A percentile compares a stretch with the other conserved stretches of the same genome.
These are phyloP conservation scores for Monascus purpureus DNA, from an alignment of 495 filamentous ascomycete genomes.

Conservation along the genomic window DNA sequence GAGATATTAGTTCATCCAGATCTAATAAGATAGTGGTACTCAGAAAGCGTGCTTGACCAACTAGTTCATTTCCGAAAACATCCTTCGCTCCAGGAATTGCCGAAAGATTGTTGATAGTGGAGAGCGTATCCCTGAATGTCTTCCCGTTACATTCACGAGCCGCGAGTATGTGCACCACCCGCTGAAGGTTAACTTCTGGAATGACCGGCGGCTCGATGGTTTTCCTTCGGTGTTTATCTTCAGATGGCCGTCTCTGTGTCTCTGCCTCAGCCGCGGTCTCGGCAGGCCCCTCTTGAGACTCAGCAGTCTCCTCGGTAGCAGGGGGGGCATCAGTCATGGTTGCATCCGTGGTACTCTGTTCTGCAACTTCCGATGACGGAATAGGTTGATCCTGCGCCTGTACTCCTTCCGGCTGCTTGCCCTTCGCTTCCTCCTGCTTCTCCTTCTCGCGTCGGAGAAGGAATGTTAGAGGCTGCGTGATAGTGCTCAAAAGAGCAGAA, in stretches of 20 bases:
- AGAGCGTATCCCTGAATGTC: constrained; percentile 91
- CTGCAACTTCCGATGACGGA: constrained; percentile 11
- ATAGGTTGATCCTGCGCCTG: constrained; percentile 7
- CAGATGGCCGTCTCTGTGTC: constrained; percentile 24
- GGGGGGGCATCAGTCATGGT: constrained; percentile 29
- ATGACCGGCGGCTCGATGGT: constrained; percentile 72
- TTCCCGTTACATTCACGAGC: constrained; percentile 92
- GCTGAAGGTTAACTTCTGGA: constrained; percentile 74
- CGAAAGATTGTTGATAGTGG: constrained; percentile 95
- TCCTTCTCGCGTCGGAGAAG: constrained; percentile 78
- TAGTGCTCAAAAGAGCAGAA: constrained; percentile 69
- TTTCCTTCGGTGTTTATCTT: constrained; percentile 55
- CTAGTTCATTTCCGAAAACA: constrained; percentile 81
- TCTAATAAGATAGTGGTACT: constrained; percentile 74
- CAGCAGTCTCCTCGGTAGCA: constrained; percentile 17
- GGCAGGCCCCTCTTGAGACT: constrained; percentile 10
- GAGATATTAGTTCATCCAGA: constrained; percentile 71
- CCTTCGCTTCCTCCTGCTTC: constrained; percentile 41
- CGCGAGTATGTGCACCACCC: constrained; percentile 91
- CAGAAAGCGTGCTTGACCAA: constrained; percentile 68
- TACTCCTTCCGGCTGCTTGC: constrained; percentile 28
- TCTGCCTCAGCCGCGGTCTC: constrained; percentile 14
- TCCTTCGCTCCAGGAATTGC: constrained; percentile 80
- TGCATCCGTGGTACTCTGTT: constrained; percentile 16
- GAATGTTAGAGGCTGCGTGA: constrained; percentile 73